Base-by-base conservation (phyloP, 331 rosid species). In the Phaseolus coccineus region DNA sequence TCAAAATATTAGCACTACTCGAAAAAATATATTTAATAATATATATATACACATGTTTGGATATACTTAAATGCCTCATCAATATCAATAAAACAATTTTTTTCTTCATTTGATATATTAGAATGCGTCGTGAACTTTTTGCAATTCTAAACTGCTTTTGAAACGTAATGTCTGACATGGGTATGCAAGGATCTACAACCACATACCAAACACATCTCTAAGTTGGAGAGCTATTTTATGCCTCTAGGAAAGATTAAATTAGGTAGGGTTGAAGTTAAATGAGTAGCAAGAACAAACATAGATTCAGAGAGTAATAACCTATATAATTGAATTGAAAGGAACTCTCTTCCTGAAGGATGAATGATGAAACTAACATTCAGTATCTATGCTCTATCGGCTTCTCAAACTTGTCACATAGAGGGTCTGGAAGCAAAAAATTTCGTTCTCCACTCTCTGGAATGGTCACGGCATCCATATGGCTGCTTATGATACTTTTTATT, bases 351-450 rank as follows among this genome's bases (percentile, higher is more conserved):
- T 31, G 53, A 74, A 69, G 52, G 42, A 47, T 24, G 63, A 73
- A 68, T 12, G 22, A 63, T 39, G 64, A 46, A 78, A 72, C 80
- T 79, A 80, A 64, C 40, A 30, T 67, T 50, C 24, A 44, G 78
- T 35, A 61, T 52, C 73, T 79, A n/a, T 69, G 67, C 40, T 77
- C 77, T 52, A 15, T 57, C 69, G 51, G 87, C 66, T 59, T 71
- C 73, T 82, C 82, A 71, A 80, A 80, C 73, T 50, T 85, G 86
- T 82, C 77, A 79, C 78, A 84, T 24, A 83, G 6, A 25, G 88
- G 84, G 46, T 80, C 82, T 15, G 98, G 98, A 81, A 89, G 88
- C 89, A 89, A 90, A 77, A 89, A 89, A 35, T 53, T 73, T 24
- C 57, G 86, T 53, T 79, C 77, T 33, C 87, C 88, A 15, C 57